These are phyloP conservation scores for Nyssa sinensis DNA, from an alignment of 148 eudicot genomes.

Conservation along the genomic window DNA sequence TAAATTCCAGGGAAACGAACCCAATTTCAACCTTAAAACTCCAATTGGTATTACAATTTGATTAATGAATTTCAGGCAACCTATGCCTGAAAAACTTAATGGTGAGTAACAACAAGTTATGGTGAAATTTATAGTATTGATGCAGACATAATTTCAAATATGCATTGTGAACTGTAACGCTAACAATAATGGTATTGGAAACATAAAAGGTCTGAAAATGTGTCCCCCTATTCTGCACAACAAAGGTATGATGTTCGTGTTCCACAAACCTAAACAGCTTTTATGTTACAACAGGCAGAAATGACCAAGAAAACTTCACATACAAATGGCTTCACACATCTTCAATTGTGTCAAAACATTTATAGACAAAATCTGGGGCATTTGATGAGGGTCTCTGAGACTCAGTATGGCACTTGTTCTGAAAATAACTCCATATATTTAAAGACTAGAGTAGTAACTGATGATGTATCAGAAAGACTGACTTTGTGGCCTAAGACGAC, in stretches of 20 bases:
- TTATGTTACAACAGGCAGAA: not conserved
- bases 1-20: too few species aligned
- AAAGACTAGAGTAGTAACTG: not conserved
- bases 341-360: not conserved
- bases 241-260: not conserved
- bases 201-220: not conserved
- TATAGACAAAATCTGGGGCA: not conserved
- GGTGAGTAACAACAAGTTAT: too few species aligned
- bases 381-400: not conserved
- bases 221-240: not conserved
- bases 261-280: not conserved
- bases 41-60: not conserved
- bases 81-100: not conserved
- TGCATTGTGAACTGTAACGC: too few species aligned
- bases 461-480: not conserved
- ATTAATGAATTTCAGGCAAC: not conserved
- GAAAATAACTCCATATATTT: not conserved
- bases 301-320: not conserved
- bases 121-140: too few species aligned
- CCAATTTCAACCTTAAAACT: not conserved
- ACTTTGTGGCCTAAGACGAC: slow-evolving; percentile 82
- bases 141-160: not conserved
- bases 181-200: not conserved
- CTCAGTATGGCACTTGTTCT: not conserved
- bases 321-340: not conserved